phyloP scores from a whole-genome alignment of 2,329 filamentous ascomycete genomes.

The Fusarium pseudonygamai region DNA sequence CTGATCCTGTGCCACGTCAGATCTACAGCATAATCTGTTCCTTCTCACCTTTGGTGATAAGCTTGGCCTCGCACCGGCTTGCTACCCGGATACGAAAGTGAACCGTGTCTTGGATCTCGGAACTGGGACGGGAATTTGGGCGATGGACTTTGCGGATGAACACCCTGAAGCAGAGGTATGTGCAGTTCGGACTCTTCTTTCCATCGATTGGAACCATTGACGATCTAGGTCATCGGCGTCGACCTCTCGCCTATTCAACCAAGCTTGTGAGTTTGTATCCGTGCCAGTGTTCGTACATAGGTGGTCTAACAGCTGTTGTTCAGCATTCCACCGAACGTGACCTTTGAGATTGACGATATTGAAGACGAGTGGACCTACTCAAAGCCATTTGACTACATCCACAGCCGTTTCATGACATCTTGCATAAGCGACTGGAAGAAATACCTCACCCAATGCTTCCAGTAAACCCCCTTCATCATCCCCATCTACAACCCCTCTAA shows the following conservation, averaged over 20 bases:
- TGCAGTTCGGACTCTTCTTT: background rate
- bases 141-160: background rate
- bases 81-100: background rate
- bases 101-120: background rate
- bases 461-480: background rate
- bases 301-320: background rate
- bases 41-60: background rate
- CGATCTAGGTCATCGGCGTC: background rate
- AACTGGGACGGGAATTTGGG: slow-evolving; percentile 13
- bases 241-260: background rate
- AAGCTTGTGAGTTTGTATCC: background rate
- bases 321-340: background rate
- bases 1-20: background rate
- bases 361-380: background rate
- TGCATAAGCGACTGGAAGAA: background rate
- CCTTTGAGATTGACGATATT: background rate
- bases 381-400: background rate
- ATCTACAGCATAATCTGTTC: slow-evolving; percentile 9
- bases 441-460: background rate
- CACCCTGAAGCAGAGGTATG: background rate
- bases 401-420: background rate
- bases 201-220: accelerated
- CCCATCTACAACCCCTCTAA: background rate
- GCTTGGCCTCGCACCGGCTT: background rate
- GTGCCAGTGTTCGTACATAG: accelerated